A percentile compares a stretch with the other conserved stretches of the same genome.
phyloP scores from a whole-genome alignment of 208 protist genomes.

The Crithidia expoeki region DNA sequence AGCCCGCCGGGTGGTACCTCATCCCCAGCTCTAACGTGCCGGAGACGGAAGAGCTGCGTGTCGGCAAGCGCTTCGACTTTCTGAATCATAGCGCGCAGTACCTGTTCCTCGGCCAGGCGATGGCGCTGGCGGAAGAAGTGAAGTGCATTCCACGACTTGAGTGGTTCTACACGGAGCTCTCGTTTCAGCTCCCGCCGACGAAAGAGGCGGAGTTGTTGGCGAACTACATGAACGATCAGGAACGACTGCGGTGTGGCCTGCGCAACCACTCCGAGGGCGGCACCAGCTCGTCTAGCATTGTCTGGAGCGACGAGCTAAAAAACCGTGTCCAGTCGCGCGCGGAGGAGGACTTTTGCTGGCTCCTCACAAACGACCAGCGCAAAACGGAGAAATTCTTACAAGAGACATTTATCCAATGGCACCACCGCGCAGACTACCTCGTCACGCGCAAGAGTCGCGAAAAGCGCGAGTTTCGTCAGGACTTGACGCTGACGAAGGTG shows the following conservation, averaged over 20 bases:
- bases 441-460: slow-evolving; percentile 86
- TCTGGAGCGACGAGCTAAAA: slow-evolving; percentile 76
- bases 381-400: slow-evolving; percentile 84
- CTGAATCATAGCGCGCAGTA: slow-evolving; percentile 85
- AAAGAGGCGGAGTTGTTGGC: slow-evolving; percentile 70
- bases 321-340: slow-evolving; percentile 56
- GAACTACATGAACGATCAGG: slow-evolving; percentile 88
- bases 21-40: slow-evolving; percentile 45
- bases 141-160: slow-evolving; percentile 72
- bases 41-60: slow-evolving; percentile 57
- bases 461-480: slow-evolving; percentile 85
- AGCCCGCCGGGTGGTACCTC: slow-evolving; percentile 73
- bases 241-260: slow-evolving; percentile 74
- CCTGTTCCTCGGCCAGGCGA: slow-evolving; percentile 73
- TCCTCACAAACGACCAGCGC: slow-evolving; percentile 68
- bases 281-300: slow-evolving; percentile 61
- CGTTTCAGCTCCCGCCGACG: slow-evolving; percentile 71
- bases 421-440: slow-evolving; percentile 88
- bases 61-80: slow-evolving; percentile 80
- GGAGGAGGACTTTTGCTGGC: slow-evolving; percentile 81
- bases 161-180: slow-evolving; percentile 87
- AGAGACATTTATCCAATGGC: slow-evolving; percentile 88
- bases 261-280: slow-evolving; percentile 70
- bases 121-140: slow-evolving; percentile 83
- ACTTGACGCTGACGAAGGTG: slow-evolving; percentile 82